These are phyloP conservation scores for Pseudisothecium myosuroides DNA, from an alignment of 225 moss, liverwort and hornwort genomes.

Conservation along the genomic window DNA sequence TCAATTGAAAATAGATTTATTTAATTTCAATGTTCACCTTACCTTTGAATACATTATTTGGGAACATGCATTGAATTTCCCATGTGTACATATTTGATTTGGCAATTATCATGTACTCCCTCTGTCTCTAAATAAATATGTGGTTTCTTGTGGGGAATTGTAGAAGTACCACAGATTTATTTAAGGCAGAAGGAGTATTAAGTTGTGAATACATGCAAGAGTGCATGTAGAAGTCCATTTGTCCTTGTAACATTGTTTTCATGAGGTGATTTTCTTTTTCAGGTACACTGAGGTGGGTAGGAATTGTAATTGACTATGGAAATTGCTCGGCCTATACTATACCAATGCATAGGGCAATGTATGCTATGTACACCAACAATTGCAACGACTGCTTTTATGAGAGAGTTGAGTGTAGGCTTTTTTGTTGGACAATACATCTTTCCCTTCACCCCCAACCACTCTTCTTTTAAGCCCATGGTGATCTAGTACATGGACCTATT, in stretches of 20 bases:
- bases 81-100: background rate
- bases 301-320: accelerated
- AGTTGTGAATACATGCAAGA: background rate
- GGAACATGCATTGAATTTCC: accelerated
- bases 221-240: background rate
- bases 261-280: accelerated
- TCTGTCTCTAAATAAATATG: background rate
- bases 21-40: accelerated
- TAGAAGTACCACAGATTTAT: accelerated
- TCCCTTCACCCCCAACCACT: accelerated
- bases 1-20: background rate
- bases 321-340: background rate
- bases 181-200: accelerated
- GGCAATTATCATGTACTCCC: accelerated
- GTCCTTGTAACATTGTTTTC: background rate
- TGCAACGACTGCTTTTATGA: background rate
- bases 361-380: background rate
- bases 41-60: background rate
- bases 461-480: accelerated
- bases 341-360: too few relatives aligned
- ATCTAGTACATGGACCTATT: accelerated
- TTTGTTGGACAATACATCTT: too few relatives aligned
- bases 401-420: accelerated
- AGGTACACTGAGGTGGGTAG: accelerated
- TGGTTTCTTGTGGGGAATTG: background rate